These are phyloP conservation scores for Starmera quercuum DNA, from an alignment of 805 yeast species.

Conservation along the genomic window DNA sequence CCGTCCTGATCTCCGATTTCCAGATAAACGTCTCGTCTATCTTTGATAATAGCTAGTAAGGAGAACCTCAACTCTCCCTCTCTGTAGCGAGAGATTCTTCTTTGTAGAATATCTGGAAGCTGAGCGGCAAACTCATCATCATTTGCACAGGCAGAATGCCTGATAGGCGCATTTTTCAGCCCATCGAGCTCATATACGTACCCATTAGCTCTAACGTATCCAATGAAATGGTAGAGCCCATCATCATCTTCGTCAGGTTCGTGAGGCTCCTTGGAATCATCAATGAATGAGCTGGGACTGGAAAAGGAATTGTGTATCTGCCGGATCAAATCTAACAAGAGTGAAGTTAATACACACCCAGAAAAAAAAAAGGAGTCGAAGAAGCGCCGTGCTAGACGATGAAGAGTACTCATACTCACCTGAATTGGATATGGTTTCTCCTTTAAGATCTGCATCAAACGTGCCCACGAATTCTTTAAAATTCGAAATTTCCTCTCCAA, in stretches of 20 bases:
- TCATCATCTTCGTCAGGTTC: conserved; percentile 33
- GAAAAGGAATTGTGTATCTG: conserved; percentile 55
- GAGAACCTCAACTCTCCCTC: conserved; percentile 48
- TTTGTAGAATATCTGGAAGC: conserved; percentile 35
- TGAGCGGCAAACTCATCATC: conserved; percentile 34
- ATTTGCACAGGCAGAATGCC: conserved; percentile 36
- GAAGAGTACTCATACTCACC: too few relatives aligned
- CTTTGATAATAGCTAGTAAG: conserved; percentile 43
- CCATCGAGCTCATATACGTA: conserved; percentile 58
- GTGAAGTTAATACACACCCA: too few relatives aligned
- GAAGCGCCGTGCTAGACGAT: too few relatives aligned
- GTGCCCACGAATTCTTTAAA: conserved; percentile 42
- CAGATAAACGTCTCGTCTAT: conserved; percentile 32
- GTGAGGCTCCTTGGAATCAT: conserved; percentile 24
- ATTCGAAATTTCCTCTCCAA: conserved; percentile 41
- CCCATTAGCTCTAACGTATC: conserved; percentile 38
- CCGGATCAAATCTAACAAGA: conserved; percentile 49
- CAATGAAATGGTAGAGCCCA: conserved; percentile 54
- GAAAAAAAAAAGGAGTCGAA: too few relatives aligned
- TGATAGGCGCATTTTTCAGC: conserved; percentile 45
- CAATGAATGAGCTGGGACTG: conserved; percentile 42
- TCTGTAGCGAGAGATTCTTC: conserved; percentile 39
- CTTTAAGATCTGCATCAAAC: conserved; percentile 49
- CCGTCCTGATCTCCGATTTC: conserved; percentile 33
- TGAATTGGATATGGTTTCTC: conserved; percentile 55